Evolutionary conservation across 805 yeast genomes (phyloP).

Genomic region (Candida odintsovae): DNA sequence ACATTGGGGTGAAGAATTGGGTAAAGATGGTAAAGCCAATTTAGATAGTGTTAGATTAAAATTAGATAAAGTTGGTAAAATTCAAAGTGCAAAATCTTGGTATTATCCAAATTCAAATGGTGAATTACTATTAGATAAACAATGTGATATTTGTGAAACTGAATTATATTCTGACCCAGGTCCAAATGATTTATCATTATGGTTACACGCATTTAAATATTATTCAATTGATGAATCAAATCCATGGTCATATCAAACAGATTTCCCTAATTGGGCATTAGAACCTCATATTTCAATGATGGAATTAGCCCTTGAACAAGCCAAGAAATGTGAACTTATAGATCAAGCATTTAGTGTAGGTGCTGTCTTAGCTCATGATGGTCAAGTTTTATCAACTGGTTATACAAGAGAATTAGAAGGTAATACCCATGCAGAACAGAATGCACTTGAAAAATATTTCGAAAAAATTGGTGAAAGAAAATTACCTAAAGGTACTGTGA

Average conservation of each 20-base stretch:
- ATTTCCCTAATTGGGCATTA: slow-evolving; percentile 39
- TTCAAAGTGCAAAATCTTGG: slow-evolving; percentile 64
- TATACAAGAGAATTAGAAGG: slow-evolving; percentile 89
- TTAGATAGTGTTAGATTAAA: slow-evolving; percentile 39
- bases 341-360: slow-evolving; percentile 93
- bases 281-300: slow-evolving; percentile 53
- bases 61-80: slow-evolving; percentile 67
- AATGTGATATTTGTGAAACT: slow-evolving; percentile 62
- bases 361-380: slow-evolving; percentile 67
- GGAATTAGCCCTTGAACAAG: slow-evolving; percentile 73
- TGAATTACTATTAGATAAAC: slow-evolving; percentile 53
- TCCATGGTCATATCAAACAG: slow-evolving; percentile 25
- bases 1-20: slow-evolving; percentile 78
- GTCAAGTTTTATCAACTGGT: slow-evolving; percentile 67
- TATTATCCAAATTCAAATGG: slow-evolving; percentile 53
- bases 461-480: slow-evolving; percentile 24
- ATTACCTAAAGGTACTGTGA: slow-evolving; percentile 70
- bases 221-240: slow-evolving; percentile 39
- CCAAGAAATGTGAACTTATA: slow-evolving; percentile 74
- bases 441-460: slow-evolving; percentile 77
- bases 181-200: slow-evolving; percentile 76
- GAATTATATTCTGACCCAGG: slow-evolving; percentile 85
- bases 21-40: slow-evolving; percentile 46
- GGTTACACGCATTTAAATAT: slow-evolving; percentile 88
- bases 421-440: slow-evolving; percentile 96